Base-by-base conservation (phyloP, 2,329 filamentous ascomycete species). In the Pezizomycotina sp. region DNA sequence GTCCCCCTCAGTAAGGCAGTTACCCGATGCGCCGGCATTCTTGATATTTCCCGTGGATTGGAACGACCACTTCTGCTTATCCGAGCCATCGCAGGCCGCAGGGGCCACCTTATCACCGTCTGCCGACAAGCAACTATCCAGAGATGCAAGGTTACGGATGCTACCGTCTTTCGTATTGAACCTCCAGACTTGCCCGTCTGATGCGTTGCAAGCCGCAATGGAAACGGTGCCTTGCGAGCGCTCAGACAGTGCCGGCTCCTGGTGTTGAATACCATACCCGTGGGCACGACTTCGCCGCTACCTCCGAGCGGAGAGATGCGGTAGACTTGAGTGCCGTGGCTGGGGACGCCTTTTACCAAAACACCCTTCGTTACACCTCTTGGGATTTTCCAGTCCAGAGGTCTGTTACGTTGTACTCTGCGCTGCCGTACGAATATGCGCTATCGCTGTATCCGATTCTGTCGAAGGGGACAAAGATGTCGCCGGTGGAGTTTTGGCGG, bases 251-350 rank as follows among this genome's bases (percentile, higher is more conserved):
- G 55, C 6, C 58, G 50, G 2, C 60, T 62, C 14, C 55, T 58
- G 0, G 62, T 64, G 46, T 66, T 65, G 50, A 66, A 64, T 31
- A 66, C 59, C 47, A 62, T 57, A 4, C 63, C 64, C 0, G 62
- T 66, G 0, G 63, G 61, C 6, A 54, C 55, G 6, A 55, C 47
- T 13, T 46, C 45, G 22, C 37, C 34, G 12, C 30, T 52, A 12
- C 49, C 47, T 4, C 38, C 26, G 3, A 53, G 50, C n/a, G 52
- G 44, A 4, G 58, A 55, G 21, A 66, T 51, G 24, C 62, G 56
- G 42, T 58, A 60, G 8, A 65, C 59, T 5, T 50, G 56, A 1
- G 60, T 62, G 27, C 59, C 58, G 31, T 60, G 61, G 0, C 50
- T 49, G 1, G 51, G 49, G 4, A 63, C 41, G n/a, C 43, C 48